Percentiles rank a stretch among this genome's conserved stretches.
phyloP scores from a whole-genome alignment of 2,329 filamentous ascomycete genomes.

The Emergomyces orientalis region DNA sequence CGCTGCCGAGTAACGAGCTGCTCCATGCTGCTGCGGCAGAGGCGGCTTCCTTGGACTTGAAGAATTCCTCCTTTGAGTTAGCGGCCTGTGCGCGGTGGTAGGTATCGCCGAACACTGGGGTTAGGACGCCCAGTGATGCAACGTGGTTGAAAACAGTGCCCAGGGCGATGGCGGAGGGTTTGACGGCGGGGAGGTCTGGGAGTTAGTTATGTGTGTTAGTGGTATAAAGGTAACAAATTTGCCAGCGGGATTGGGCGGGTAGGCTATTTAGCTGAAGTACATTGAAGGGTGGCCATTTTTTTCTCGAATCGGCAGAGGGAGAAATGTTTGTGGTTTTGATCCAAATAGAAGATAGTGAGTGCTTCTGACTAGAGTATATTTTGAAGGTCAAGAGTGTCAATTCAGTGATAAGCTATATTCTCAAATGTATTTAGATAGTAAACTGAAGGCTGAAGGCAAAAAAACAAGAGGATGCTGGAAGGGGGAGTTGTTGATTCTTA shows the following conservation, averaged over 20 bases:
- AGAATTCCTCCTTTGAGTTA: constrained; percentile 94
- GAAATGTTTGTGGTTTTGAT: too few relatives aligned
- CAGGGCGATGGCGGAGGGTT: constrained; percentile 94
- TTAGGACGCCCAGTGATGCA: constrained; percentile 75
- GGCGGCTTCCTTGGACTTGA: constrained; percentile 84
- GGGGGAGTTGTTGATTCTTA: neutral
- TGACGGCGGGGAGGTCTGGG: constrained; percentile 68
- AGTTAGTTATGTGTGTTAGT: neutral
- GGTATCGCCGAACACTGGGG: constrained; percentile 84
- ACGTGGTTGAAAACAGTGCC: constrained; percentile 94
- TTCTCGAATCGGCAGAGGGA: too few relatives aligned
- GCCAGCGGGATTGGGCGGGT: neutral
- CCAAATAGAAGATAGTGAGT: neutral
- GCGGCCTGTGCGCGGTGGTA: constrained; percentile 86
- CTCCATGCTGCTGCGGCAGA: constrained; percentile 83
- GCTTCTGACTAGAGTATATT: neutral
- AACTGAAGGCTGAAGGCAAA: neutral
- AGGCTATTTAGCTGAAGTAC: constrained; percentile 29
- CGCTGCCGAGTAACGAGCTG: constrained; percentile 79
- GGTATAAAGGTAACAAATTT: neutral
- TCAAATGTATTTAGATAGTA: neutral
- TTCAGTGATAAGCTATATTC: neutral
- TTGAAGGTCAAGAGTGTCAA: neutral
- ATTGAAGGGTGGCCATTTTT: constrained; percentile 52
- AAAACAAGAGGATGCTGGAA: neutral